phyloP scores from a whole-genome alignment of 1,284 basidiomycete genomes.

The Trametes polyzona region DNA sequence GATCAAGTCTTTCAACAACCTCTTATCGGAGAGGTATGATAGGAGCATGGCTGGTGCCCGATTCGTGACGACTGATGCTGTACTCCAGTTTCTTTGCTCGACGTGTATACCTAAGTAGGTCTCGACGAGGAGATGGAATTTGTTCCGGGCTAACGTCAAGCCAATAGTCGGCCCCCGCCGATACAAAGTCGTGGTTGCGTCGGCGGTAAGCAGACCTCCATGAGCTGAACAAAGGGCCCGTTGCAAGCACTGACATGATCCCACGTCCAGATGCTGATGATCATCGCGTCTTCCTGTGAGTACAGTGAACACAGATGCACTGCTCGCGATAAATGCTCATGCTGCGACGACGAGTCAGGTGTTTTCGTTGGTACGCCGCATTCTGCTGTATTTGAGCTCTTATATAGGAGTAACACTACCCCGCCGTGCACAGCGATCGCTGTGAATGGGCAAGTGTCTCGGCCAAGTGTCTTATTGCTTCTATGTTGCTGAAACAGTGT shows the following conservation, averaged over 20 bases:
- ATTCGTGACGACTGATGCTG: not conserved
- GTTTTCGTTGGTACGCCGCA: not conserved
- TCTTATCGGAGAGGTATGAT: no score
- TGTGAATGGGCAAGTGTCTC: not conserved
- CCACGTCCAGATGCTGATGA: no score
- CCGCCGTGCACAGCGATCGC: not conserved
- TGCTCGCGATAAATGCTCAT: no score
- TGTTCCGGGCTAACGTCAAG: not conserved
- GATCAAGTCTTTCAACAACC: no score
- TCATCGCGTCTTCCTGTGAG: no score
- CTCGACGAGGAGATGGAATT: no score
- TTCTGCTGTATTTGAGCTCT: not conserved
- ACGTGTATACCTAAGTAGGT: constrained; percentile 6
- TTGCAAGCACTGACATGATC: no score
- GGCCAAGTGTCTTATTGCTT: not conserved
- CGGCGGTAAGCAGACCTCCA: no score
- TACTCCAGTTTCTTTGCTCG: constrained; percentile 1
- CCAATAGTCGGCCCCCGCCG: not conserved
- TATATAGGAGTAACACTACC: not conserved
- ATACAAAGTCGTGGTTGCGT: no score
- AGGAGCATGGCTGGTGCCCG: no score
- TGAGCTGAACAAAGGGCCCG: no score
- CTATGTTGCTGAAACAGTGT: not conserved
- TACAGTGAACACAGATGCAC: no score
- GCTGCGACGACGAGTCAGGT: constrained; percentile 3